Conservation (phyloP, 768 basidiomycete genomes). For the Boletus coccyginus region DNA sequence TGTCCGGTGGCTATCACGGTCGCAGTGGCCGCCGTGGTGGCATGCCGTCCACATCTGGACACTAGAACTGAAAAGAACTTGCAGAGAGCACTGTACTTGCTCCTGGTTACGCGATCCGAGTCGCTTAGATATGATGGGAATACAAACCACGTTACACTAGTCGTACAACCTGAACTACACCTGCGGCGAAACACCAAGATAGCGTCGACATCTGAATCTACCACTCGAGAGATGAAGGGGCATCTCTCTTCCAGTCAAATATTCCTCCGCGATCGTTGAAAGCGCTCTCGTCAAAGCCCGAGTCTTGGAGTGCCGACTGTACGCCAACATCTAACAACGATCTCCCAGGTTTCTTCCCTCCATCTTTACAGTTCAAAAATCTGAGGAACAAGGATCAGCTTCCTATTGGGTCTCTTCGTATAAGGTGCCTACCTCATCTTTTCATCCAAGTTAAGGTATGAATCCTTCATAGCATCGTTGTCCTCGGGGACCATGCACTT, state of each 20-base stretch:
- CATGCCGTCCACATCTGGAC: too few species aligned
- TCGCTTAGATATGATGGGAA: too few species aligned
- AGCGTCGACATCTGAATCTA: not conserved
- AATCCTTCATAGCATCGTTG: slow-evolving; percentile 4
- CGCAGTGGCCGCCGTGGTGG: too few species aligned
- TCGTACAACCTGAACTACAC: not conserved
- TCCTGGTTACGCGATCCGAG: too few species aligned
- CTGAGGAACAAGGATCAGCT: not conserved
- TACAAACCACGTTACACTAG: not conserved
- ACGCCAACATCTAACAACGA: not conserved
- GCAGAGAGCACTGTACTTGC: too few species aligned
- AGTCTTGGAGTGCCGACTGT: not conserved
- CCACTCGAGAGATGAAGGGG: not conserved
- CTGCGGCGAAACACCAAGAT: not conserved
- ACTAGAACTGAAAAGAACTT: too few species aligned
- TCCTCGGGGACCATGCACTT: not conserved
- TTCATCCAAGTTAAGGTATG: slow-evolving; percentile 2
- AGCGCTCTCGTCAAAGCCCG: not conserved
- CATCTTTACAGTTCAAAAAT: slow-evolving; percentile 1
- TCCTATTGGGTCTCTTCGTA: too few species aligned
- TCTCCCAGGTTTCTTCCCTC: slow-evolving; percentile 1
- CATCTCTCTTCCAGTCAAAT: slow-evolving; percentile 1
- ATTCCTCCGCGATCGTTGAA: not conserved
- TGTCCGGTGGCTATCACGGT: too few species aligned
- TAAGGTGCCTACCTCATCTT: not conserved